Base-by-base conservation (phyloP, 2,329 filamentous ascomycete species). In the Curvularia sp. region DNA sequence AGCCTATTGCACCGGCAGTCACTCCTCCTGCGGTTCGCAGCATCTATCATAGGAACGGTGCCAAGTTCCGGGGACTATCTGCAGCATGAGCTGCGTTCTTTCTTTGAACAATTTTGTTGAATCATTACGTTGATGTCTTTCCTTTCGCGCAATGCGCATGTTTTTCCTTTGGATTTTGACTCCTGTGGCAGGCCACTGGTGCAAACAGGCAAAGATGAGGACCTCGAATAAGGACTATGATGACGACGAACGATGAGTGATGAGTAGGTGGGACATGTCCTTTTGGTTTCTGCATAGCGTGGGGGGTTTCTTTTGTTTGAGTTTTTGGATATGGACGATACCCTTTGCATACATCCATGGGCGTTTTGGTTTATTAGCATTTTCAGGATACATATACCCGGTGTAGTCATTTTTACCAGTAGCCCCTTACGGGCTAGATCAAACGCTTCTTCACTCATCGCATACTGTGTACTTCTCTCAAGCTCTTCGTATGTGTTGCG, bases 61-160 rank as follows among this genome's bases (percentile, higher is more conserved):
- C 66, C 57, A 73, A 72, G 58, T 72, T 72, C 49, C 64, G 70
- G 1, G 56, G 64, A 52, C 54, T 62, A 55, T 67, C 53, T 28
- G 45, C 21, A 36, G 7, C 28, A 6, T 39, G 34, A 53, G n/a
- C 18, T 38, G 47, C 36, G 6, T 15, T 2, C 23, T 5, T 42
- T 4, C 38, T 42, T 21, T 28, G 5, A 15, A 6, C 15, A 25
- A 30, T 18, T 13, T 10, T 48, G 19, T 3, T 38, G 27, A n/a
- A 27, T 27, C 41, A n/a, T 27, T 30, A 15, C 2, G 15, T 49
- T 45, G 10, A 47, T 54, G 21, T 39, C 30, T 55, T 36, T 45
- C 19, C 42, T 55, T 47, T 49, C 30, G 30, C 30, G 36, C 39
- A n/a, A 49, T 19, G 39, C 39, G 30, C 23, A 38, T 49, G 25